Base-by-base conservation (phyloP, 352 stramenopile genomes). In the Thalassiosira livingstoniorum region DNA sequence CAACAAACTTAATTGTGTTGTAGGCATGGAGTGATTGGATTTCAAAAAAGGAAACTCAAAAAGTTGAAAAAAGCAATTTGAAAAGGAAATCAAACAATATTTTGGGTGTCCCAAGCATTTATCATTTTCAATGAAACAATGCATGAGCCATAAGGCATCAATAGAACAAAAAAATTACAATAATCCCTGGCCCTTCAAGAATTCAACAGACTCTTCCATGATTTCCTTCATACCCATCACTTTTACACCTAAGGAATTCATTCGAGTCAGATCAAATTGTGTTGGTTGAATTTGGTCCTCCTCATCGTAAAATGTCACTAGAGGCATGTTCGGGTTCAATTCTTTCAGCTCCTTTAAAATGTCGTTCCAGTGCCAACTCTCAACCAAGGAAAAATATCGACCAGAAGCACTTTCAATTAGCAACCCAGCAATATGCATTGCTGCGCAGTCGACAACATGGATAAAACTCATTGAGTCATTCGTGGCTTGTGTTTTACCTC, bases 381-480 rank as follows among this genome's bases (percentile, higher is more conserved):
- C 69, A 34, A 74, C 75, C 25, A 83, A 18, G 27, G 75, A 71
- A 63, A 83, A 78, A 37, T 78, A 83, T 27, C 67, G 54, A 29
- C 67, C 75, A 23, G 37, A 54, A 35, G 51, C 61, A 66, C 78
- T 57, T 1, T 11, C 27, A 54, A 79, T 58, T 64, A 78, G 68
- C 32, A 91, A 29, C 13, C 75, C 84, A 25, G 77, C 69, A 39
- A 89, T 53, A 62, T 92, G 87, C 32, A 73, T 71, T 0, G 69
- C 60, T 2, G 87, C 85, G n/a, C 85, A 83, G 37, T 92, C 86
- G 29, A 69, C 43, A 21, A 91, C 85, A 67, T 92, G 51, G 5
- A 92, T 82, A 39, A 84, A 76, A 54, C 57, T 66, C 64, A 79
- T 80, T 34, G 87, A 90, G 63, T 92, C 82, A 64, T 92, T 91